These are phyloP conservation scores for Sporothrix euskadiensis DNA, from an alignment of 2,329 filamentous ascomycete species.

Conservation along the genomic window DNA sequence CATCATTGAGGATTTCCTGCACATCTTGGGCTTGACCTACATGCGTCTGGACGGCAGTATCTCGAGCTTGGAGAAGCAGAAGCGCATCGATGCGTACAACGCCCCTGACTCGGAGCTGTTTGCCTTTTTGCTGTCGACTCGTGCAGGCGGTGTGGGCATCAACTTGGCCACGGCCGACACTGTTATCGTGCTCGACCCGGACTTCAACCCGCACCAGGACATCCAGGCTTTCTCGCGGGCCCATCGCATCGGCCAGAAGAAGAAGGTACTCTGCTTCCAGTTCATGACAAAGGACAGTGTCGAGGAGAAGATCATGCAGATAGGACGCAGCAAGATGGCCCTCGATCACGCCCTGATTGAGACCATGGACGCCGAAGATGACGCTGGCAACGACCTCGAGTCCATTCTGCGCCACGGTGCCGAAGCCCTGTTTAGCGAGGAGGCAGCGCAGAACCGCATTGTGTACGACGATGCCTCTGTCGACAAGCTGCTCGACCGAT, in stretches of 20 bases:
- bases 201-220: constrained; percentile 98
- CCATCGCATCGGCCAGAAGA: constrained; percentile 93
- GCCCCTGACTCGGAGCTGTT: constrained; percentile 79
- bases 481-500: constrained; percentile 88
- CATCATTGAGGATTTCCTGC: constrained; percentile 88
- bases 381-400: constrained; percentile 76
- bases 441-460: constrained; percentile 69
- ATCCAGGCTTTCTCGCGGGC: constrained; percentile 92
- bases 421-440: constrained; percentile 78
- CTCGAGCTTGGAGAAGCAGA: constrained; percentile 83
- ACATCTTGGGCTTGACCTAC: constrained; percentile 69
- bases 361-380: constrained; percentile 80
- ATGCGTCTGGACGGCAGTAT: constrained; percentile 85
- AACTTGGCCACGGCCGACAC: constrained; percentile 96
- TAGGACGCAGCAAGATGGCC: constrained; percentile 93
- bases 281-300: constrained; percentile 85
- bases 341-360: constrained; percentile 95
- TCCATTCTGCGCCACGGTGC: constrained; percentile 87
- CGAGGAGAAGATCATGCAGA: constrained; percentile 95
- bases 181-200: constrained; percentile 94
- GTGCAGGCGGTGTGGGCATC: constrained; percentile 94
- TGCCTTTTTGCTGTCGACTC: constrained; percentile 88
- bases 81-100: constrained; percentile 91
- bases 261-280: constrained; percentile 94
- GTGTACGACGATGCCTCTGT: constrained; percentile 78